Evolutionary conservation across 75 land plant species (phyloP).

Genomic region (Picea glauca): DNA sequence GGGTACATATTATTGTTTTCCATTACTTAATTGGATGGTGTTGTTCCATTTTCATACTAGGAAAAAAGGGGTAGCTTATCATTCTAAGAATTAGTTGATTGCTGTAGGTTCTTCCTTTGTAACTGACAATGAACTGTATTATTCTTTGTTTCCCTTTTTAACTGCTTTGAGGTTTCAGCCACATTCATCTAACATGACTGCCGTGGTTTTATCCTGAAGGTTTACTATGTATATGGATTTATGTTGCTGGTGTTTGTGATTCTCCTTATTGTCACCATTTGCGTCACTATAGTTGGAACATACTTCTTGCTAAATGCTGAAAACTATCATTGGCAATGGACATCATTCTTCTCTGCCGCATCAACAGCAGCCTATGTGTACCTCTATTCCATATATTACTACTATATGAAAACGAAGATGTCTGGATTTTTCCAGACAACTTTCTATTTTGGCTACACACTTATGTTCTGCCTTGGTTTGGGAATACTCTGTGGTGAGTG

Average conservation of each 20-base stretch:
- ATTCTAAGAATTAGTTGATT: not conserved
- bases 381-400: slow-evolving; percentile 35
- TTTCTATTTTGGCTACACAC: slow-evolving; percentile 38
- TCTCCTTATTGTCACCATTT: slow-evolving; percentile 32
- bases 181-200: not conserved
- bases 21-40: not conserved
- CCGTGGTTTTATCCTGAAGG: slow-evolving; percentile 15
- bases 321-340: slow-evolving; percentile 44
- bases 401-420: slow-evolving; percentile 41
- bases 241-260: slow-evolving; percentile 34
- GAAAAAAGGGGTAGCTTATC: not conserved
- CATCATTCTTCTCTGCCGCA: slow-evolving; percentile 41
- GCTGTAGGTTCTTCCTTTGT: not conserved
- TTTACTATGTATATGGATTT: slow-evolving; percentile 36
- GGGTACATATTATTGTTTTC: not conserved
- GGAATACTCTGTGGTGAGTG: slow-evolving; percentile 37
- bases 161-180: not conserved
- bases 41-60: not conserved
- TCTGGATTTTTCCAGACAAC: slow-evolving; percentile 32
- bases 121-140: not conserved
- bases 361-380: slow-evolving; percentile 33
- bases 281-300: slow-evolving; percentile 40
- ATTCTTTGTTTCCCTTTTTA: not conserved
- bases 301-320: slow-evolving; percentile 36
- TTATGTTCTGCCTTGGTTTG: slow-evolving; percentile 35